Conservation (phyloP, 140 eudicot species). For the Senecio squalidus region DNA sequence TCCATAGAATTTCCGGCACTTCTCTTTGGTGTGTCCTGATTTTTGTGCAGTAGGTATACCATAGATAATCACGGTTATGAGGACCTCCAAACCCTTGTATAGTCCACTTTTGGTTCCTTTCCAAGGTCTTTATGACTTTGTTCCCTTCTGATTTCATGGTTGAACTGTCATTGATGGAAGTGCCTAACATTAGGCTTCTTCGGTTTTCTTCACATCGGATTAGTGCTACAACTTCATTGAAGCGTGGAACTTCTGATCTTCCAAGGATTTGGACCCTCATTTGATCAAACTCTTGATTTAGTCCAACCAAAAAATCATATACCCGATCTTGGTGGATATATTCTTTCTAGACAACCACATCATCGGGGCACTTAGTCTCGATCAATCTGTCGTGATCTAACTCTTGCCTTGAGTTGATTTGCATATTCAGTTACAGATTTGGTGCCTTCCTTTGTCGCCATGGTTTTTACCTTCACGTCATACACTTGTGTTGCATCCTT, state of each 20-base stretch:
- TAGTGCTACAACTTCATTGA: slow-evolving; percentile 1
- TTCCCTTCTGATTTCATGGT: too few relatives aligned
- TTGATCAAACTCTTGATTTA: slow-evolving; percentile 3
- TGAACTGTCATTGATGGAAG: too few relatives aligned
- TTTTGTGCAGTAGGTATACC: too few relatives aligned
- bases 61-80: too few relatives aligned
- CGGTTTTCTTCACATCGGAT: slow-evolving; percentile 1
- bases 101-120: too few relatives aligned
- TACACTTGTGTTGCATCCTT: slow-evolving; percentile 4
- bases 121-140: too few relatives aligned
- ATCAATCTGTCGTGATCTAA: neutral
- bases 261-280: neutral
- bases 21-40: too few relatives aligned
- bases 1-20: slow-evolving; percentile 7
- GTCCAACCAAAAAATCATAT: neutral
- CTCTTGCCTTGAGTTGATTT: slow-evolving; percentile 1
- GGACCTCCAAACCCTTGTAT: too few relatives aligned
- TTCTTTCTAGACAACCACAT: slow-evolving; percentile 2
- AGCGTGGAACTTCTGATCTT: neutral
- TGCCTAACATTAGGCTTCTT: slow-evolving; percentile 6
- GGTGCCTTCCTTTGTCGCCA: slow-evolving; percentile 11
- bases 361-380: neutral
- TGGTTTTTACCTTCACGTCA: slow-evolving; percentile 6
- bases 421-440: slow-evolving; percentile 9
- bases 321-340: slow-evolving; percentile 4